Base-by-base conservation (phyloP, 1,284 basidiomycete species). In the Acaromyces ingoldii region DNA sequence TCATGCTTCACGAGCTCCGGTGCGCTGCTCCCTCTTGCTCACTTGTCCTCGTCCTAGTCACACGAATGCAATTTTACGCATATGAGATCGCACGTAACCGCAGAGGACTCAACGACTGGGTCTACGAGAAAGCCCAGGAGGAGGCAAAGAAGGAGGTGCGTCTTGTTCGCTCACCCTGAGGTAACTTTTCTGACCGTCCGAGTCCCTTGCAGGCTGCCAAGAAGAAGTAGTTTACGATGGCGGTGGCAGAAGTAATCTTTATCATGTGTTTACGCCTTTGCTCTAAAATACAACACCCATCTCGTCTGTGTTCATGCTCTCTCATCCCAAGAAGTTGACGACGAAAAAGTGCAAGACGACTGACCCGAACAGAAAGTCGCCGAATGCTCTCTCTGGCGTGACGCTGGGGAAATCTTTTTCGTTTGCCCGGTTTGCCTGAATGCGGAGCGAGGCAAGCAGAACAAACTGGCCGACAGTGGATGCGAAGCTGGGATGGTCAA, bases 291-390 rank as follows among this genome's bases (percentile, higher is more conserved):
- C 29, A 7, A 24, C 39, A 24, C 24, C 17, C 36, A 37, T 17
- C 4, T 37, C 17, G 17, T 37, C 9, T 43, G 17, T 24, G 15
- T 43, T 13, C 10, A 21, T n/a, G 22, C n/a, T 5, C 25, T 3
- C 22, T 45, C 30, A 89, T 65, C 88, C 88, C 6, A 90, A 81
- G 82, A 96, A 98, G 79, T 96, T 97, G 82, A 87, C 96, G 51
- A 95, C 91, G 76, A 98, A 98, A 80, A 97, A 93, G 78, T 99
- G 93, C 46, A 99, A 81, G 38, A 97, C 84, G 57, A 98, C 85
- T 1, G 91, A 93, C 15, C 91, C 92, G 46, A 95, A 79, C 26
- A 89, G 86, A 72, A 96, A 98, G 75, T 99, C 95, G 39, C 88
- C 91, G 71, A 99, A 98, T 6, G 72, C 71, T 33, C 72, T 81